Evolutionary conservation across 768 basidiomycete species (phyloP), one percentile per base, ranked within the genome.

Genomic region (Basidioascus undulatus): DNA sequence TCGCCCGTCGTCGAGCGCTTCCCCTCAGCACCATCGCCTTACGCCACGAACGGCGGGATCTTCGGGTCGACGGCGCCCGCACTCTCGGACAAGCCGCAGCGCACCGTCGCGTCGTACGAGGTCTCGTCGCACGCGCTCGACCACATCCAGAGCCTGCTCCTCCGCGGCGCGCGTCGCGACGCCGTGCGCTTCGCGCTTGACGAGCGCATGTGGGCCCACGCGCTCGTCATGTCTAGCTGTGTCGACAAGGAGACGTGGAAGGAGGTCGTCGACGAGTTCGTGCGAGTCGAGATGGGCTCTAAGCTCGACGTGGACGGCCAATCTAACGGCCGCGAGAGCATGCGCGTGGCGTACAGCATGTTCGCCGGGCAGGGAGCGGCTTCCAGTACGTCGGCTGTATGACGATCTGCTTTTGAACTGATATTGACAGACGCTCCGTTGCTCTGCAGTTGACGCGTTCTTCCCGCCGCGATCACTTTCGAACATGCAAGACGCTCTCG

Each of bases 181-280:
- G 92, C 92, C 1, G 84, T 79, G 54, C 72, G 73, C 43, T 86
- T 72, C 55, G 89, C 92, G 3, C 64, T 82, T 32, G 79, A 87
- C 44, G 70, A 84, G 57, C 76, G 70, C 51, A 58, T 96, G 32
- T 98, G 89, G 87, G 74, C 82, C 1, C 92, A 98, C 57, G 89
- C 92, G 2, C 72, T 96, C 70, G 58, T 96, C 41, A 84, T 98
- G 47, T 73, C 89, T 9, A 87, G 80, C 51, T 76, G 79, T 41
- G 69, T 92, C 39, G 89, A 89, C 56, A 81, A 79, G 49, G 86
- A 92, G 23, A 66, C 80, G 2, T 96, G 84, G 84, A 80, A 79
- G 51, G 82, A 84, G 45, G 78, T 76, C 11, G 78, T 82, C 0
- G 70, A 67, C 33, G 80, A 87, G 44, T 98, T 96, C 51, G 56